Evolutionary conservation across 345 rosid genomes (phyloP).

Genomic region (Barbarea vulgaris): DNA sequence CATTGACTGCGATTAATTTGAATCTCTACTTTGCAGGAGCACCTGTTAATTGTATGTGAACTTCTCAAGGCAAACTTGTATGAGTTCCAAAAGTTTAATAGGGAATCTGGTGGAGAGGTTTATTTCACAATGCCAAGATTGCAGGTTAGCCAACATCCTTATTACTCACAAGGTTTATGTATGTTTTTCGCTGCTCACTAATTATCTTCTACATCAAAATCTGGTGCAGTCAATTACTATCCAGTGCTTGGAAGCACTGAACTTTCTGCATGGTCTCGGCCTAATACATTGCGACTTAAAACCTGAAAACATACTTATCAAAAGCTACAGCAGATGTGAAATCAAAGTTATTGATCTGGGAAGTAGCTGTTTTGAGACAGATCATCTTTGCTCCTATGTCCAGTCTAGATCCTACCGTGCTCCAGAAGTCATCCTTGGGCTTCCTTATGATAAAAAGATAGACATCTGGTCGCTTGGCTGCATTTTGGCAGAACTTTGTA

Average conservation of each 20-base stretch:
- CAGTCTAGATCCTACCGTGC: constrained; percentile 99
- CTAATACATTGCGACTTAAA: constrained; percentile 95
- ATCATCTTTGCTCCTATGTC: constrained; percentile 94
- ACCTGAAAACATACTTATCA: constrained; percentile 92
- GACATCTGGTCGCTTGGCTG: constrained; percentile 98
- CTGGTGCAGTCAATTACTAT: constrained; percentile 86
- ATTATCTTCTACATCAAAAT: constrained; percentile 29
- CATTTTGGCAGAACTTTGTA: constrained; percentile 94
- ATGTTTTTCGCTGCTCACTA: constrained; percentile 27
- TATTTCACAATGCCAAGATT: constrained; percentile 98
- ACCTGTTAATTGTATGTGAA: constrained; percentile 91
- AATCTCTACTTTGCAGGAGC: constrained; percentile 64
- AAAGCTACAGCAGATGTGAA: constrained; percentile 98
- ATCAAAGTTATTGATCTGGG: constrained; percentile 98
- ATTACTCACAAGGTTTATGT: constrained; percentile 20
- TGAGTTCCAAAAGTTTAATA: constrained; percentile 94
- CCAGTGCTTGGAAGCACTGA: constrained; percentile 95
- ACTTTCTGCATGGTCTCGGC: constrained; percentile 88
- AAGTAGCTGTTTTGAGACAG: constrained; percentile 98
- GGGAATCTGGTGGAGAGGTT: constrained; percentile 99
- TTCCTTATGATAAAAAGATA: constrained; percentile 92
- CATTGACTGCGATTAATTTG: background rate
- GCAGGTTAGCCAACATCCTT: constrained; percentile 62
- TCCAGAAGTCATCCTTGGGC: constrained; percentile 93
- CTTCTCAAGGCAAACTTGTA: constrained; percentile 96